These are phyloP conservation scores for Diospyros lotus DNA, from an alignment of 148 eudicot genomes.

Conservation along the genomic window DNA sequence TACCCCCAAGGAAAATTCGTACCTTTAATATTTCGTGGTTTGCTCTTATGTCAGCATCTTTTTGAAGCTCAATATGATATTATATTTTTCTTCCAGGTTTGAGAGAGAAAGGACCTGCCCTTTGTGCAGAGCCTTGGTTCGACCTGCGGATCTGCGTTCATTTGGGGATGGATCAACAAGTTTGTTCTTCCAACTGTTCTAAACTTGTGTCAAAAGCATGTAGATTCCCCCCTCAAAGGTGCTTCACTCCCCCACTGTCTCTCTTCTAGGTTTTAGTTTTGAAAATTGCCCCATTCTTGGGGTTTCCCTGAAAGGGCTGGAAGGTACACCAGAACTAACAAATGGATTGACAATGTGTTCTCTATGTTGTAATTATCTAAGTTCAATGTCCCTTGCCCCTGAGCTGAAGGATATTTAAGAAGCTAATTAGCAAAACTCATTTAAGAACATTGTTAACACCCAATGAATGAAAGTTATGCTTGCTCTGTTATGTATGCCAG, in stretches of 20 bases:
- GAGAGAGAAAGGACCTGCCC: constrained; percentile 96
- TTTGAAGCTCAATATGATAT: neutral
- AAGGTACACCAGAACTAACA: neutral
- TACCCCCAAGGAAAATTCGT: too few species aligned
- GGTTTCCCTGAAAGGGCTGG: neutral
- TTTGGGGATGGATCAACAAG: constrained; percentile 88
- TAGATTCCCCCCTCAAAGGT: neutral
- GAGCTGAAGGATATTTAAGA: too few species aligned
- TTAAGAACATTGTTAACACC: too few species aligned
- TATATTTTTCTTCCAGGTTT: constrained; percentile 50
- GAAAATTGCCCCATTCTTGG: constrained; percentile 5
- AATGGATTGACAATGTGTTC: neutral
- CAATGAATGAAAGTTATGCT: too few species aligned
- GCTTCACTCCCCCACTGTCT: neutral
- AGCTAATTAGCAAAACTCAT: too few species aligned
- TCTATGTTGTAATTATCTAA: constrained; percentile 7
- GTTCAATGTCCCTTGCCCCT: neutral
- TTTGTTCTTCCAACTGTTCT: constrained; percentile 69
- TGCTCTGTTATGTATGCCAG: too few species aligned
- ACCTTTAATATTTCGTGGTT: neutral
- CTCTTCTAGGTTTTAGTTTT: neutral
- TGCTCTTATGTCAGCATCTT: neutral
- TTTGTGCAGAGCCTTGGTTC: constrained; percentile 78
- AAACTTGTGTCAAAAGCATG: constrained; percentile 8
- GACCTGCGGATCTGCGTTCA: constrained; percentile 82